Conservation (phyloP, 495 filamentous ascomycete genomes). For the Aspergillus ellipticus region DNA sequence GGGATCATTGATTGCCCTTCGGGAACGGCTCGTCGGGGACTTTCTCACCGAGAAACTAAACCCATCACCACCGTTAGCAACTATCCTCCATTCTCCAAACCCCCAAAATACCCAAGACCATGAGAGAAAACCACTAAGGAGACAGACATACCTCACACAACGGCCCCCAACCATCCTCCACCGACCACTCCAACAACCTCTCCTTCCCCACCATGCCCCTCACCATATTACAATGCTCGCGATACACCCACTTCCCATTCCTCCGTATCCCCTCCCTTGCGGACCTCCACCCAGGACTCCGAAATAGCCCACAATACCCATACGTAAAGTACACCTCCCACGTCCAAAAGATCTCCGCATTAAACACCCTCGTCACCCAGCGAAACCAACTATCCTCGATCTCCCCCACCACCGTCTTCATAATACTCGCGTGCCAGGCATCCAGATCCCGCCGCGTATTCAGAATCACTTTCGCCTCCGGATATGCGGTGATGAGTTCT, state of each 20-base stretch:
- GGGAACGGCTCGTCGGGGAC: conserved; percentile 7
- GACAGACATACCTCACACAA: conserved; percentile 42
- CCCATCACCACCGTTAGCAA: neutral
- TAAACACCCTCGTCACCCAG: conserved; percentile 11
- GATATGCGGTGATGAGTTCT: conserved; percentile 38
- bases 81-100: too few species aligned
- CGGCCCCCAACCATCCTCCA: conserved; percentile 55
- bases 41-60: conserved; percentile 4
- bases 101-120: too few species aligned
- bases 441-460: conserved; percentile 8
- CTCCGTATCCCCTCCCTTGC: neutral
- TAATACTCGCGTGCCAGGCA: conserved; percentile 24
- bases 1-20: conserved; percentile 1
- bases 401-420: conserved; percentile 17
- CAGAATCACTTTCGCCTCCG: conserved; percentile 16
- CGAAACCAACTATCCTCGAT: neutral
- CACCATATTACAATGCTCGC: conserved; percentile 22
- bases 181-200: conserved; percentile 50
- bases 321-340: neutral
- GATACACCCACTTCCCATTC: conserved; percentile 28
- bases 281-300: neutral
- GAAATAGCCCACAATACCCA: conserved; percentile 1
- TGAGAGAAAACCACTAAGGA: neutral
- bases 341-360: conserved; percentile 19
- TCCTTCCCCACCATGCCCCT: conserved; percentile 33